Conservation (phyloP, 257 asterid species). For the Nicotiana benthamiana region DNA sequence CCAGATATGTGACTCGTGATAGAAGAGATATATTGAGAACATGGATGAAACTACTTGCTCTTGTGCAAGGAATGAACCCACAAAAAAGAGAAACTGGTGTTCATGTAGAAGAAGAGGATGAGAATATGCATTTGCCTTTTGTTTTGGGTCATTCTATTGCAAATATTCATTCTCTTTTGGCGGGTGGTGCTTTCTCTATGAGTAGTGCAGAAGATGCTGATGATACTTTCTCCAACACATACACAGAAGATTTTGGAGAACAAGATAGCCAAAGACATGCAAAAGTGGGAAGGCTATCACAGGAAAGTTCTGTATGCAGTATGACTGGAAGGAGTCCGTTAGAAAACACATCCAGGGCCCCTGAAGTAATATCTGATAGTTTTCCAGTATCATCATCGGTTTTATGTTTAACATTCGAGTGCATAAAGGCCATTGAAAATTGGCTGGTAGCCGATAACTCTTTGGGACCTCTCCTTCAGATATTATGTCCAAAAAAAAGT, state of each 20-base stretch:
- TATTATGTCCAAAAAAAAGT: conserved; percentile 46
- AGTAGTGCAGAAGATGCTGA: conserved; percentile 27
- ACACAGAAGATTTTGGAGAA: conserved; percentile 54
- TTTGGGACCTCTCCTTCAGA: conserved; percentile 39
- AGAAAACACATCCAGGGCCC: conserved; percentile 38
- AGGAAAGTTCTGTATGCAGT: conserved; percentile 74
- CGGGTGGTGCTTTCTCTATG: conserved; percentile 70
- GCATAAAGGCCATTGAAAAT: conserved; percentile 78
- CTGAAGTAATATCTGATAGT: conserved; percentile 27
- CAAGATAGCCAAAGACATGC: conserved; percentile 81
- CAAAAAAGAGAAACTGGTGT: conserved; percentile 84
- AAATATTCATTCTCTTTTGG: conserved; percentile 68
- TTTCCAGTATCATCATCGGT: conserved; percentile 57
- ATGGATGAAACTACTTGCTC: conserved; percentile 82
- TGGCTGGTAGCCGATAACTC: conserved; percentile 75
- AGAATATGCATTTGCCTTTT: conserved; percentile 66
- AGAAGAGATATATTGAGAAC: conserved; percentile 65
- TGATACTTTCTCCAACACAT: conserved; percentile 28
- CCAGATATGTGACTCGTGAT: conserved; percentile 55
- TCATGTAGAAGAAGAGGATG: conserved; percentile 83
- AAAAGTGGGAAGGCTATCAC: conserved; percentile 88
- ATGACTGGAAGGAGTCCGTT: conserved; percentile 45
- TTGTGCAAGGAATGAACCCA: conserved; percentile 90
- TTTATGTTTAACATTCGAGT: conserved; percentile 70
- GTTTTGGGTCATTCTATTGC: conserved; percentile 65